Evolutionary conservation across 2,329 filamentous ascomycete species (phyloP).

Genomic region (Cadophora sp.): DNA sequence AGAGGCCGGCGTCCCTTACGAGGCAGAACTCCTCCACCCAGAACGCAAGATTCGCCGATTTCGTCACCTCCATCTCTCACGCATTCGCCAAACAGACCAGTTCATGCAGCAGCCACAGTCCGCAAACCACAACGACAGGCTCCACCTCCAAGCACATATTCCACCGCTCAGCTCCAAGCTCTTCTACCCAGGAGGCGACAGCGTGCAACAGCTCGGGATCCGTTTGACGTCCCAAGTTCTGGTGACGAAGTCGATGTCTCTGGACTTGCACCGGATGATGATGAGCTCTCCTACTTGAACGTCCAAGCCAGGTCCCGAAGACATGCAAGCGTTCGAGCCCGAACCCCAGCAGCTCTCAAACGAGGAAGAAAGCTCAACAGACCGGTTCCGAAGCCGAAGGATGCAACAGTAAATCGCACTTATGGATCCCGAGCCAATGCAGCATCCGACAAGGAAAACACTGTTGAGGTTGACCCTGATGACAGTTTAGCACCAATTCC

Average conservation of each 20-base stretch:
- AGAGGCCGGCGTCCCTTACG: constrained; percentile 37
- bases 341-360: constrained; percentile 36
- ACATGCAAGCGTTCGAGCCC: constrained; percentile 33
- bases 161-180: constrained; percentile 48
- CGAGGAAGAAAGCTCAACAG: constrained; percentile 40
- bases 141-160: constrained; percentile 39
- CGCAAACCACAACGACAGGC: constrained; percentile 31
- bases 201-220: constrained; percentile 38
- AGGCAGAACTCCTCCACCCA: constrained; percentile 39
- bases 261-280: constrained; percentile 58
- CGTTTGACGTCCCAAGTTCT: constrained; percentile 52
- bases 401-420: constrained; percentile 49
- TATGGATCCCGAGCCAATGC: constrained; percentile 51
- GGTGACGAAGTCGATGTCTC: constrained; percentile 56
- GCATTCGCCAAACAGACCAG: constrained; percentile 63
- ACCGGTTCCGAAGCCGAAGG: constrained; percentile 27
- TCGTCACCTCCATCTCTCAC: constrained; percentile 72
- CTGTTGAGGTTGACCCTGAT: constrained; percentile 47
- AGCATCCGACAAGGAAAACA: constrained; percentile 65
- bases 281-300: constrained; percentile 60
- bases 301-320: constrained; percentile 47
- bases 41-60: constrained; percentile 42
- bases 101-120: constrained; percentile 26
- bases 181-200: constrained; percentile 46
- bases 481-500: constrained; percentile 52